Percentiles rank a stretch among this genome's conserved stretches.
Conservation (phyloP, 2,329 filamentous ascomycete species). For the Pestalotiopsis sp. region DNA sequence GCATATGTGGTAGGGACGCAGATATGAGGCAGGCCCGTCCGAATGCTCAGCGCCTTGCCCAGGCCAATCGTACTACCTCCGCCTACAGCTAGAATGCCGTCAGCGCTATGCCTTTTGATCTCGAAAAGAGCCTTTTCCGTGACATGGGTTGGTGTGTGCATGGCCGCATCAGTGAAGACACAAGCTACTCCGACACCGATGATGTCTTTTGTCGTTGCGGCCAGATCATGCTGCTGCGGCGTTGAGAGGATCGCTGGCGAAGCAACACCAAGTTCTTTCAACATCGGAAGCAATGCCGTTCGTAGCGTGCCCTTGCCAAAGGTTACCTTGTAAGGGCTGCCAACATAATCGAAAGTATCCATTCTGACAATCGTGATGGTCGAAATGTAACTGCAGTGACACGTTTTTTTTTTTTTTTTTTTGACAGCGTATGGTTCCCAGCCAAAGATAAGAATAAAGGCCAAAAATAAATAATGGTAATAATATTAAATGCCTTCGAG, state of each 20-base stretch:
- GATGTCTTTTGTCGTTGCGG: constrained; percentile 14
- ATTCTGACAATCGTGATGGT: background rate
- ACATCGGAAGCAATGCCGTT: background rate
- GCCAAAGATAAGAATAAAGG: no score
- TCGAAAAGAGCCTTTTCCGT: constrained; percentile 53
- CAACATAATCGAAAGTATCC: background rate
- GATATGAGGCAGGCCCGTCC: constrained; percentile 56
- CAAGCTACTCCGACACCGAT: constrained; percentile 33
- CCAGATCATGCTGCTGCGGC: background rate
- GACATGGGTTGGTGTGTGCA: constrained; percentile 57
- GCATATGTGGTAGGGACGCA: constrained; percentile 63
- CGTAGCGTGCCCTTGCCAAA: background rate
- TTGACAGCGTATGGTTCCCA: no score
- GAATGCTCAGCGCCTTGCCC: constrained; percentile 59
- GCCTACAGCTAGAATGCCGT: constrained; percentile 62
- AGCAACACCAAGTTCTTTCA: background rate
- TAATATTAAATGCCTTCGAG: no score
- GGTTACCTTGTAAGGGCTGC: background rate
- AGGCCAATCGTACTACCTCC: constrained; percentile 65
- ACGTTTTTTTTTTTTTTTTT: no score
- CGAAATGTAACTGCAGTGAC: no score
- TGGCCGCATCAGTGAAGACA: constrained; percentile 56
- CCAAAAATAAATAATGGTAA: no score
- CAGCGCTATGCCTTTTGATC: constrained; percentile 46
- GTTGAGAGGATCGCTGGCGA: background rate